phyloP scores from a whole-genome alignment of 73 alveolate species.

The Paramecium sexaurelia region DNA sequence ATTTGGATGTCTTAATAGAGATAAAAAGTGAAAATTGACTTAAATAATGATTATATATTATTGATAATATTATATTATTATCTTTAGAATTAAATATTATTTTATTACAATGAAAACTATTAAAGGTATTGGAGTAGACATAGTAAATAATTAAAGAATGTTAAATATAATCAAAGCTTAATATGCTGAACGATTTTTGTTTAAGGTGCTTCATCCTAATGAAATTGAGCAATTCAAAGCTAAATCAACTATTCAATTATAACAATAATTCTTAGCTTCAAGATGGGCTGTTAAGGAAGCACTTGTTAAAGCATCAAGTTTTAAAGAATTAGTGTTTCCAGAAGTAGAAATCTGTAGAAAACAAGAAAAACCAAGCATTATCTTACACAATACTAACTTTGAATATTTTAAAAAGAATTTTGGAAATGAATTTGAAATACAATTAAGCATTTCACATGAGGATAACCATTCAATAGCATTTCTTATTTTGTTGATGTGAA shows the following conservation, averaged over 20 bases:
- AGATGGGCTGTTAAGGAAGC: conserved; percentile 55
- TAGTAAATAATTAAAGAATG: background rate
- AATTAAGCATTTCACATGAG: conserved; percentile 43
- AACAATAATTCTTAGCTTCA: conserved; percentile 19
- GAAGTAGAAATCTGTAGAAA: background rate
- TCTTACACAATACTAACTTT: background rate
- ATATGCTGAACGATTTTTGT: background rate
- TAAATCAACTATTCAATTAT: background rate
- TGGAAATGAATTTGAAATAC: background rate
- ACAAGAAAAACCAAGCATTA: background rate
- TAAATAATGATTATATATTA: background rate
- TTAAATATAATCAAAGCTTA: background rate
- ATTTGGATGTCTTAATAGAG: conserved; percentile 62
- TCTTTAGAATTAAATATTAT: background rate
- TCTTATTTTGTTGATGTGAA: background rate
- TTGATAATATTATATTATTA: background rate
- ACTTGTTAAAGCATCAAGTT: background rate
- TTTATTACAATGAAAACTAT: background rate
- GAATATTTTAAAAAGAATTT: conserved; percentile 1
- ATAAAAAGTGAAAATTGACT: background rate
- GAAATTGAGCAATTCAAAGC: background rate
- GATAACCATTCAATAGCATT: background rate
- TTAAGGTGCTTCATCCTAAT: background rate
- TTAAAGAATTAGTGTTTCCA: conserved; percentile 23
- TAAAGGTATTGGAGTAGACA: background rate